Evolutionary conservation across 1,139 yeast species (phyloP).

Genomic region (Yamadazyma friedrichii): DNA sequence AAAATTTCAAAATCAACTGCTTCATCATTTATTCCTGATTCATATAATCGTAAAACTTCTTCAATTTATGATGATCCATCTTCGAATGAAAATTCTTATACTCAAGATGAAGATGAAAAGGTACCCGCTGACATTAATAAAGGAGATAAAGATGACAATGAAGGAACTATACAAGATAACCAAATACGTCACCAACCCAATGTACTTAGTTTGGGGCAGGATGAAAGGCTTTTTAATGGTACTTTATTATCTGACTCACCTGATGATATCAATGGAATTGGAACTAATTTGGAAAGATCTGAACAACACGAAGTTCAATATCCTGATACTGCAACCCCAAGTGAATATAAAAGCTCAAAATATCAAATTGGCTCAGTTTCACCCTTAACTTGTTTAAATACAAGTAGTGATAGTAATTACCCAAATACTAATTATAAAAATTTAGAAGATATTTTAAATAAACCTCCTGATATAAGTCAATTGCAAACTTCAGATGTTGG

Average conservation of each 20-base stretch:
- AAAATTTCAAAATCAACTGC: slow-evolving; percentile 8
- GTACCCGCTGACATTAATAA: too few species aligned
- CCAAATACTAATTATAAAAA: neutral
- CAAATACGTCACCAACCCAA: too few species aligned
- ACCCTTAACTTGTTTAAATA: slow-evolving; percentile 5
- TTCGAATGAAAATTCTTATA: neutral
- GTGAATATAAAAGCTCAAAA: neutral
- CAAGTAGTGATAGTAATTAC: neutral
- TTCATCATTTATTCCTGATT: slow-evolving; percentile 15
- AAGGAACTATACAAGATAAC: neutral
- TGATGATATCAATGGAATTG: too few species aligned
- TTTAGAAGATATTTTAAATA: slow-evolving; percentile 2
- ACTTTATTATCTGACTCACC: too few species aligned
- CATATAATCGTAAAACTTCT: slow-evolving; percentile 5
- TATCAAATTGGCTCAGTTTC: slow-evolving; percentile 8
- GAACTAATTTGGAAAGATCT: too few species aligned
- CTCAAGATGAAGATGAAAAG: too few species aligned
- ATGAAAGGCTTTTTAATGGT: too few species aligned
- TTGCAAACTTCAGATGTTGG: neutral
- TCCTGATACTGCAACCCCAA: neutral
- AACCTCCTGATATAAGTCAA: neutral
- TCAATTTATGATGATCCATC: neutral
- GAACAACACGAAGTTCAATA: too few species aligned
- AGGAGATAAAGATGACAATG: neutral
- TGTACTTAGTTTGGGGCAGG: too few species aligned